Evolutionary conservation across 495 filamentous ascomycete genomes (phyloP).

Genomic region (Pyrenula massariospora): DNA sequence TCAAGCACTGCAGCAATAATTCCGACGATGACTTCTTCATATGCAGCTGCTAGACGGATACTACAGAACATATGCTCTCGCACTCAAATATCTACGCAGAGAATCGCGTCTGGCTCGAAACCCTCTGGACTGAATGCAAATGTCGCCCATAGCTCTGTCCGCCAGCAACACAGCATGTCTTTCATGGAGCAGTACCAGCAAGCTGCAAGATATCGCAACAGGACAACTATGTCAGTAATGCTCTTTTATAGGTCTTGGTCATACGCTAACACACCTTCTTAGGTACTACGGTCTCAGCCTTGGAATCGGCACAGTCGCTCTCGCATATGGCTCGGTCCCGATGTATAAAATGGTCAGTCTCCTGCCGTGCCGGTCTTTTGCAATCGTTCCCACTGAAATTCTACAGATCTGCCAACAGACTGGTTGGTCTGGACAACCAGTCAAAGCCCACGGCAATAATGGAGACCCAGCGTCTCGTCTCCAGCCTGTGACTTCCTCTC

Average conservation of each 20-base stretch:
- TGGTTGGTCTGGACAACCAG: constrained; percentile 87
- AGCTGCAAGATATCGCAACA: neutral
- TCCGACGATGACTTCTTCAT: no score
- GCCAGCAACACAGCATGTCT: neutral
- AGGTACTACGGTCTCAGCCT: constrained; percentile 68
- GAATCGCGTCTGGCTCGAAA: no score
- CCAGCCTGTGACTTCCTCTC: constrained; percentile 64
- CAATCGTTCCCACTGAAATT: neutral
- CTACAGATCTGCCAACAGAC: constrained; percentile 87
- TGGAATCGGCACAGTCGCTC: constrained; percentile 78
- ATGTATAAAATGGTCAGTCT: constrained; percentile 85
- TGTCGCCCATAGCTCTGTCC: neutral
- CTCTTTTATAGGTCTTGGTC: neutral
- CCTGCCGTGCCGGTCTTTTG: neutral
- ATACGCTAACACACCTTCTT: neutral
- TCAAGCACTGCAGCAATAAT: no score
- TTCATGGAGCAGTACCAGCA: neutral
- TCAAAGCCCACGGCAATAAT: constrained; percentile 61
- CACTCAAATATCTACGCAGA: no score
- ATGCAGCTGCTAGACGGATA: no score
- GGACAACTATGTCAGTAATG: neutral
- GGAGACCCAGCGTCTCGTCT: constrained; percentile 63
- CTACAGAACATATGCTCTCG: no score
- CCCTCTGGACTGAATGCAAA: neutral
- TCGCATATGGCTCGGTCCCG: constrained; percentile 92